phyloP scores from a whole-genome alignment of 2,329 filamentous ascomycete genomes.

The Botrytis galanthina region DNA sequence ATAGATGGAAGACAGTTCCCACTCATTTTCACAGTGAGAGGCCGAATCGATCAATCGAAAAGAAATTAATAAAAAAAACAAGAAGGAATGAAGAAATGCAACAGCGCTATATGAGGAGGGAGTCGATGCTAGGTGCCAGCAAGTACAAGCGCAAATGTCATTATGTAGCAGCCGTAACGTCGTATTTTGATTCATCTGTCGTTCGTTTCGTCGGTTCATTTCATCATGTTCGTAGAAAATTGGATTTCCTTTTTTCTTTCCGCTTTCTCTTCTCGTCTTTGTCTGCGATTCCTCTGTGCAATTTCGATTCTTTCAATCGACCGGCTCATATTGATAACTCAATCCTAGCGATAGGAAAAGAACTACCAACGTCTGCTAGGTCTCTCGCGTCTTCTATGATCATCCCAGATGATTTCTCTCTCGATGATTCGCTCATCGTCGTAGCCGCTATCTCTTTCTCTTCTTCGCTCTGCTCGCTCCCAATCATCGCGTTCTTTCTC shows the following conservation, averaged over 20 bases:
- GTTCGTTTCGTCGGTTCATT: slow-evolving; percentile 9
- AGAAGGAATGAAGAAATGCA: slow-evolving; percentile 2
- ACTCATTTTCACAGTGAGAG: not conserved
- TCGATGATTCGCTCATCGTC: slow-evolving; percentile 67
- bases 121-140: not conserved
- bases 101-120: slow-evolving; percentile 6
- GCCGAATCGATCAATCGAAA: not conserved
- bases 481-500: slow-evolving; percentile 42
- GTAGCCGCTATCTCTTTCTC: slow-evolving; percentile 39
- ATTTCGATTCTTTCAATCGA: not conserved
- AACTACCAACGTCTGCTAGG: slow-evolving; percentile 17
- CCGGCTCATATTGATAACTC: not conserved
- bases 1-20: not conserved
- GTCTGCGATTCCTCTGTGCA: not conserved
- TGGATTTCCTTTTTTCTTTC: not conserved
- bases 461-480: slow-evolving; percentile 40
- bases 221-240: slow-evolving; percentile 12
- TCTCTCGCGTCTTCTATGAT: slow-evolving; percentile 14
- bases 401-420: slow-evolving; percentile 65
- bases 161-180: slow-evolving; percentile 15
- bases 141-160: slow-evolving; percentile 9
- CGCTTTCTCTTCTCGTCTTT: not conserved
- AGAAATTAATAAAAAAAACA: not conserved
- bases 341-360: not conserved
- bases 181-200: slow-evolving; percentile 7